Conservation (phyloP, 306 rosid genomes). For the Fragaria vesca region DNA sequence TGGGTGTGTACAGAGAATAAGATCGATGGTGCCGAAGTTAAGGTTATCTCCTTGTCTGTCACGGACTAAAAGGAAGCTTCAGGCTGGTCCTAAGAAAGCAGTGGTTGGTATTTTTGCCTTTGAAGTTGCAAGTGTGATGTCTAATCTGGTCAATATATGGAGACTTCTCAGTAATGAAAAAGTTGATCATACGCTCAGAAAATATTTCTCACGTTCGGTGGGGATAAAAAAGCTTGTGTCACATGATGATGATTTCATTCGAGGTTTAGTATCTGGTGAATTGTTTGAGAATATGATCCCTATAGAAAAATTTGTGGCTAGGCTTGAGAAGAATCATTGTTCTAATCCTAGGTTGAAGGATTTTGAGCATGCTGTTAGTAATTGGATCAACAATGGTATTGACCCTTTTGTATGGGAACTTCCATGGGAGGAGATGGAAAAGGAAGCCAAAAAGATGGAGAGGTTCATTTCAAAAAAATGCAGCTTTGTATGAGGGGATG, state of each 20-base stretch:
- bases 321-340: neutral
- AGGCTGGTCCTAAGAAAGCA: conserved; percentile 30
- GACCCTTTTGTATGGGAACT: conserved; percentile 71
- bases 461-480: conserved; percentile 61
- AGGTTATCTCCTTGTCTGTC: neutral
- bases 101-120: conserved; percentile 80
- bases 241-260: neutral
- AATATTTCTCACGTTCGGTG: conserved; percentile 58
- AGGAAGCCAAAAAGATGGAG: conserved; percentile 75
- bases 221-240: conserved; percentile 52
- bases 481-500: conserved; percentile 78
- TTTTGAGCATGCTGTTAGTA: conserved; percentile 53
- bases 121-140: conserved; percentile 89
- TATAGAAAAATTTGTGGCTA: neutral
- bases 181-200: conserved; percentile 54
- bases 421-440: conserved; percentile 70
- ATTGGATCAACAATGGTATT: conserved; percentile 41
- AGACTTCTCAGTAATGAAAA: conserved; percentile 69
- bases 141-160: conserved; percentile 83
- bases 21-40: conserved; percentile 47
- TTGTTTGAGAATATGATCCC: neutral
- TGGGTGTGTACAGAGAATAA: conserved; percentile 3
- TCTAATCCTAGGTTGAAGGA: neutral
- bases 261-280: neutral
- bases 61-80: conserved; percentile 26